Evolutionary conservation across 495 filamentous ascomycete species (phyloP).

Genomic region (Aspergillus leporis): DNA sequence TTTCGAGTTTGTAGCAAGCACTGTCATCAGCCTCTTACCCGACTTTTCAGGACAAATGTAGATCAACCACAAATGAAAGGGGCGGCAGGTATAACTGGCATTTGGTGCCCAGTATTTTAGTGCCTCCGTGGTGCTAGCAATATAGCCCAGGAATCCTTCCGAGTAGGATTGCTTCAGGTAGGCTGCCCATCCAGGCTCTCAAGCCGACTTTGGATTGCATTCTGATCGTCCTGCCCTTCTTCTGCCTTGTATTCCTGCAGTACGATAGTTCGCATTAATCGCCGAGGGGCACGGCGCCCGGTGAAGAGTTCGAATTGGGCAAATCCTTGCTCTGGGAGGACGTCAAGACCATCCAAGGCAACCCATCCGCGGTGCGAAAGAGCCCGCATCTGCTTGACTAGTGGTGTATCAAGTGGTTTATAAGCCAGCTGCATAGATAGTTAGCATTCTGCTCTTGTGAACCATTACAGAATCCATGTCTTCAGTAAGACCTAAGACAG

Average conservation of each 20-base stretch:
- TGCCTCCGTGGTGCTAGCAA: neutral
- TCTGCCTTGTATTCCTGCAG: constrained; percentile 42
- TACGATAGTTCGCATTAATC: constrained; percentile 58
- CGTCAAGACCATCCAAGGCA: constrained; percentile 72
- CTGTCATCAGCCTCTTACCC: too few relatives aligned
- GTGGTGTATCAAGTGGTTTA: constrained; percentile 67
- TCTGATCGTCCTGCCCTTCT: constrained; percentile 37
- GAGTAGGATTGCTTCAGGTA: constrained; percentile 21
- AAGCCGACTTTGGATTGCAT: constrained; percentile 33
- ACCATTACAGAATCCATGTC: neutral
- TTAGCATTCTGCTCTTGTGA: neutral
- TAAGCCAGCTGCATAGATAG: constrained; percentile 60
- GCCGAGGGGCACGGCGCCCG: constrained; percentile 69
- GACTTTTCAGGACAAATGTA: too few relatives aligned
- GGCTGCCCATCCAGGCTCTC: constrained; percentile 42
- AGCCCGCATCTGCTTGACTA: constrained; percentile 62
- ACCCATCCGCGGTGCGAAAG: constrained; percentile 67
- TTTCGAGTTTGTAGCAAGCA: too few relatives aligned
- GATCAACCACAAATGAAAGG: neutral
- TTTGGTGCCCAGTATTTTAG: neutral
- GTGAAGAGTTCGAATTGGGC: constrained; percentile 82
- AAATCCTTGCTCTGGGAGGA: constrained; percentile 77
- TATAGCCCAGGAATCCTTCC: neutral
- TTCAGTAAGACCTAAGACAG: neutral
- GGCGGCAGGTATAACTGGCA: neutral